A percentile compares a stretch with the other conserved stretches of the same genome.
These are phyloP conservation scores for Alternaria sp. DNA, from an alignment of 2,329 filamentous ascomycete genomes.

Conservation along the genomic window DNA sequence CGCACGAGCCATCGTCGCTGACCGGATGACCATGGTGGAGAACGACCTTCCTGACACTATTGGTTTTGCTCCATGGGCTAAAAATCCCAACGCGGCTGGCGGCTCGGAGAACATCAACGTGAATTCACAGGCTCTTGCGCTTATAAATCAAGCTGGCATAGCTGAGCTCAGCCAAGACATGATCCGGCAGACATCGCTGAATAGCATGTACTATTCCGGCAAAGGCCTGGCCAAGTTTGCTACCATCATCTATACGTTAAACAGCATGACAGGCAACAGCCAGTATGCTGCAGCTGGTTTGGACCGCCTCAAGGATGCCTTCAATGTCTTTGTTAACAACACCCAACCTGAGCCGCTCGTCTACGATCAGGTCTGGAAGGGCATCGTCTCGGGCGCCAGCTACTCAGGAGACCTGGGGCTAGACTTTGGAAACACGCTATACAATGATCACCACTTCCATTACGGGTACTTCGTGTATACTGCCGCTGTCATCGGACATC, in stretches of 20 bases:
- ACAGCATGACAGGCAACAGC: slow-evolving; percentile 69
- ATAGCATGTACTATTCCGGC: slow-evolving; percentile 96
- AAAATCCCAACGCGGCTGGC: slow-evolving; percentile 53
- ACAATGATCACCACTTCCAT: slow-evolving; percentile 76
- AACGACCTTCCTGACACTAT: slow-evolving; percentile 72
- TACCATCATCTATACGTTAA: slow-evolving; percentile 54
- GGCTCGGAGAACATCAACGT: slow-evolving; percentile 50
- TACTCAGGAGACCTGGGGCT: slow-evolving; percentile 58
- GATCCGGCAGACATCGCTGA: slow-evolving; percentile 73
- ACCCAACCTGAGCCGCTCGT: slow-evolving; percentile 62
- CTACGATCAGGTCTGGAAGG: slow-evolving; percentile 75
- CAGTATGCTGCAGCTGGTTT: slow-evolving; percentile 62
- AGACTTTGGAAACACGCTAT: slow-evolving; percentile 92
- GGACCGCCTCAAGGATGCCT: slow-evolving; percentile 61
- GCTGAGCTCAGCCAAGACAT: slow-evolving; percentile 83
- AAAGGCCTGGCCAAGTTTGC: slow-evolving; percentile 58
- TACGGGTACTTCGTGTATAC: slow-evolving; percentile 90
- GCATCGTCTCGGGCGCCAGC: slow-evolving; percentile 79
- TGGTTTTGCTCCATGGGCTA: slow-evolving; percentile 82
- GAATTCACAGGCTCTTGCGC: slow-evolving; percentile 61
- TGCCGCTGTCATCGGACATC: slow-evolving; percentile 82
- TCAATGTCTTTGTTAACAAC: slow-evolving; percentile 59
- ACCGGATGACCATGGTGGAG: slow-evolving; percentile 75
- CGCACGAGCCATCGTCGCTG: slow-evolving; percentile 70
- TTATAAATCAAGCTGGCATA: slow-evolving; percentile 69